Base-by-base conservation (phyloP, 164 flowering plant species). In the Magnolia changhungtana region DNA sequence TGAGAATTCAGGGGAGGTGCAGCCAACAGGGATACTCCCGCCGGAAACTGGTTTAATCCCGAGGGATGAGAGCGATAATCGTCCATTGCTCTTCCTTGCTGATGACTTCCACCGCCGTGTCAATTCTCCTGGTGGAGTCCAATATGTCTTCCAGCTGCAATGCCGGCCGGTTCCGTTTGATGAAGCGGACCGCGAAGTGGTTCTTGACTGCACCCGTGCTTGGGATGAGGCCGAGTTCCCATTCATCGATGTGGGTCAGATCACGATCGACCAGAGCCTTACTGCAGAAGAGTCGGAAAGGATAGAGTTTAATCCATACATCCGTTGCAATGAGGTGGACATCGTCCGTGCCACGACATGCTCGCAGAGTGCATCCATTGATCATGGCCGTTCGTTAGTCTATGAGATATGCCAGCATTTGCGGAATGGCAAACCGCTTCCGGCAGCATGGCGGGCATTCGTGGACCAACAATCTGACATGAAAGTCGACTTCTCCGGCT, bases 1-100 rank as follows among this genome's bases (percentile, higher is more conserved):
- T 61, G 94, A 90, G 74, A 89, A 90, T 73, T 72, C 89, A 5
- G 92, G 96, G 11, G 82, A 85, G 80, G 92, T 92, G 49, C 88
- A 92, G 76, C 91, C 94, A 0, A 81, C 29, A 2, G 90, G 92
- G 14, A 87, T 90, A 72, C 91, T 92, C 55, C 96, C 94, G 13
- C 96, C 94, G 19, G 92, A 92, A 80, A 92, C 96, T 50, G 96
- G 96, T 27, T 90, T 94, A 27, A 89, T 92, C 69, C 91, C 94
- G 3, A 83, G 94, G 72, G 83, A 83, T 59, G 81, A 81, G 4
- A 82, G 78, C 2, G 96, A 91, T 76, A 82, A 77, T 21, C 87
- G 92, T 23, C 92, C 93, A 1, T 77, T 84, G 10, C 90, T 91
- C 70, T 91, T 91, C 83, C 90, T 91, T 51, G 92, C 89, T 13